phyloP scores from a whole-genome alignment of 768 basidiomycete genomes.

The Rhizopogon vesiculosus region DNA sequence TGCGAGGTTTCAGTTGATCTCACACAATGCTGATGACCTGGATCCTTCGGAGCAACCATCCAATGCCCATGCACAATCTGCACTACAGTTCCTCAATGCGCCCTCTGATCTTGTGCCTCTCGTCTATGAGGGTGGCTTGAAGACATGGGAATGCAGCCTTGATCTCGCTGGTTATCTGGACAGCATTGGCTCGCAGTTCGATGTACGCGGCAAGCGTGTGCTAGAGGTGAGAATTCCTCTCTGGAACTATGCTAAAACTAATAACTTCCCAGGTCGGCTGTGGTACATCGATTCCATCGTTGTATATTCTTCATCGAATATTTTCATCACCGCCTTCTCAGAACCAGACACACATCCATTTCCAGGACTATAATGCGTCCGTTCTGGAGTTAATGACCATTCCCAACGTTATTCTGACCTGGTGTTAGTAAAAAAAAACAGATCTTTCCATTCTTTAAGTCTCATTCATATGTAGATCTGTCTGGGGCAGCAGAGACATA shows the following conservation, averaged over 20 bases:
- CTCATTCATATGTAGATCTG: slow-evolving; percentile 39
- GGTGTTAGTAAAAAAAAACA: slow-evolving; percentile 56
- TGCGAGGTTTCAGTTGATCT: slow-evolving; percentile 90
- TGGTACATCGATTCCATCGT: slow-evolving; percentile 83
- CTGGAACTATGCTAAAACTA: not conserved
- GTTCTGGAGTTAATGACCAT: slow-evolving; percentile 77
- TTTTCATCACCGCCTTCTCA: slow-evolving; percentile 33
- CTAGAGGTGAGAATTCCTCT: slow-evolving; percentile 55
- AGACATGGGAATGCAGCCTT: slow-evolving; percentile 96
- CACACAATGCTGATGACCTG: slow-evolving; percentile 39
- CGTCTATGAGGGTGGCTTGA: slow-evolving; percentile 92
- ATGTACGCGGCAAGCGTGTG: slow-evolving; percentile 46
- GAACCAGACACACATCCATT: slow-evolving; percentile 51
- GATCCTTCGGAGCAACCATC: slow-evolving; percentile 17
- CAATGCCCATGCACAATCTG: slow-evolving; percentile 17
- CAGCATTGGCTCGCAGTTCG: slow-evolving; percentile 19
- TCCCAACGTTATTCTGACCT: slow-evolving; percentile 73
- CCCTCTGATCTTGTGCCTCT: slow-evolving; percentile 90
- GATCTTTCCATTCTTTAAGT: not conserved
- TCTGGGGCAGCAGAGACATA: slow-evolving; percentile 52
- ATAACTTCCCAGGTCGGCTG: slow-evolving; percentile 68
- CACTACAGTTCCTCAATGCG: slow-evolving; percentile 66
- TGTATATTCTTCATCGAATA: slow-evolving; percentile 64
- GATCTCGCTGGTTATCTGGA: slow-evolving; percentile 75
- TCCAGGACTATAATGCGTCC: slow-evolving; percentile 90